Percentiles rank a stretch among this genome's conserved stretches.
Conservation (phyloP, 192 early-diverging fungal species). For the Coemansia sp. region DNA sequence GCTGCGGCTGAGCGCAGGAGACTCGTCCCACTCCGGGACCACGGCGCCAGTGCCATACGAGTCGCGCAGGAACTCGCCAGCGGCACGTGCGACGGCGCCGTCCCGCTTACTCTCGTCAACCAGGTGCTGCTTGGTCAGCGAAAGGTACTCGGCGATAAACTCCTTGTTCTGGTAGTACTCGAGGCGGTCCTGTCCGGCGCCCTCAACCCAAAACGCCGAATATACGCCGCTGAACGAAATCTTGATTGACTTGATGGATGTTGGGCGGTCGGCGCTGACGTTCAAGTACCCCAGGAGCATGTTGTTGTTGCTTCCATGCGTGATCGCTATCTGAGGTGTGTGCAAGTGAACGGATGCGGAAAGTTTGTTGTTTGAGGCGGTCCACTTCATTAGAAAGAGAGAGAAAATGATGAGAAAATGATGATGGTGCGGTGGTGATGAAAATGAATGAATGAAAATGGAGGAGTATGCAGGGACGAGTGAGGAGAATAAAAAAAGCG, state of each 20-base stretch:
- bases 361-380: constrained; percentile 7
- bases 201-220: constrained; percentile 29
- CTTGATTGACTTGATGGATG: constrained; percentile 22
- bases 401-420: background rate
- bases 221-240: constrained; percentile 31
- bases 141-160: constrained; percentile 23
- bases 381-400: constrained; percentile 22
- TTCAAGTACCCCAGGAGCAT: constrained; percentile 32
- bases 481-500: background rate
- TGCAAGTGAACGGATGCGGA: constrained; percentile 25
- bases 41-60: background rate
- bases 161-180: constrained; percentile 38
- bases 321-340: constrained; percentile 36
- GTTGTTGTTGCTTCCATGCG: constrained; percentile 38
- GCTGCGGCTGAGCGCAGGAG: constrained; percentile 3
- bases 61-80: constrained; percentile 1
- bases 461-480: background rate
- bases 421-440: background rate
- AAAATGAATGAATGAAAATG: constrained; percentile 1
- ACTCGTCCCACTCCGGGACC: background rate
- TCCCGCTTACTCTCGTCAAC: background rate
- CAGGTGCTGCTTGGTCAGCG: constrained; percentile 17
- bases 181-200: constrained; percentile 18
- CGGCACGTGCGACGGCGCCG: background rate
- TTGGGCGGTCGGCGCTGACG: constrained; percentile 13